Evolutionary conservation across 768 basidiomycete species (phyloP), one percentile per base, ranked within the genome.

Genomic region (Lentinula edodes): DNA sequence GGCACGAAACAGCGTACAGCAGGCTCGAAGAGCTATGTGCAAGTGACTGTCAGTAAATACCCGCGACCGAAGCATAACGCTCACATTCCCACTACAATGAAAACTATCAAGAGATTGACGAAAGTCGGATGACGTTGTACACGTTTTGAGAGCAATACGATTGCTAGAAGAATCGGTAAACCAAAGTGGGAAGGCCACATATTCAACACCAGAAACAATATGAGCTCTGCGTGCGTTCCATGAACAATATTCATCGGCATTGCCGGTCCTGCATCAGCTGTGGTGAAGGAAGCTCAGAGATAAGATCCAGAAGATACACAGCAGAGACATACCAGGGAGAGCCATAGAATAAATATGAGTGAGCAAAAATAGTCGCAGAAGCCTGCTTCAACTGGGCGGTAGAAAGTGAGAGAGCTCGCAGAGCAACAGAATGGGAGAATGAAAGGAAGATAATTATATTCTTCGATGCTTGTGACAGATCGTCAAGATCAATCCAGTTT

Each of bases 131-230:
- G 76, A 13, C 80, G 75, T 55, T 76, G 69, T 13, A 83, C 72
- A 55, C 68, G 70, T 67, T 74, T 78, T 41, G 77, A 78, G 59
- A 75, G 70, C 4, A 75, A 43, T 5, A 79, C 76, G 38, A 77
- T 69, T 5, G 70, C 70, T 6, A 83, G 67, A 6, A 83, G 67
- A 18, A 82, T 20, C 18, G 80, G 81, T 23, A 83, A 75, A 5
- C 79, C 80, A 58, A 81, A 69, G 64, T 82, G 80, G 12, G 80
- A 79, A 1, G 82, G 75, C 78, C 78, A 81, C 65, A 79, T 74
- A 62, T 82, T 81, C 61, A 83, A 66, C 20, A 80, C 70, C 64
- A 82, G 71, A 62, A 77, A 81, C 12, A 68, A 68, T 5, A 79
- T 63, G 20, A 81, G 70, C 60, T 80, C 71, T 23, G 68, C 63